Conservation (phyloP, 768 basidiomycete genomes). For the Rubroboletus satanas region DNA sequence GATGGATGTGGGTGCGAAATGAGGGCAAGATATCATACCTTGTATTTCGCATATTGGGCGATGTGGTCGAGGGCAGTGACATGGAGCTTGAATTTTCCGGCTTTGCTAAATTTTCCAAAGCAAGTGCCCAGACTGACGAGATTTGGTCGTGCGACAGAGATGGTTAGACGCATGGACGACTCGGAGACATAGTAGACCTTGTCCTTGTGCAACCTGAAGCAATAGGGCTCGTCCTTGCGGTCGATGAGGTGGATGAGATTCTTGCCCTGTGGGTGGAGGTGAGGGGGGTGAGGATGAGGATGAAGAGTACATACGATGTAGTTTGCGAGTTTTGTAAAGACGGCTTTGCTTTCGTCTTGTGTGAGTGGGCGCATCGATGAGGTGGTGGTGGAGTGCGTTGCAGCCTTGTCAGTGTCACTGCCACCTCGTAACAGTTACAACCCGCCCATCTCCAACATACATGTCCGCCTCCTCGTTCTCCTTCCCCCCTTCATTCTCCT, state of each 20-base stretch:
- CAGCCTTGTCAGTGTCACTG: neutral
- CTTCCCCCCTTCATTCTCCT: constrained; percentile 62
- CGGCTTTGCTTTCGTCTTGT: constrained; percentile 93
- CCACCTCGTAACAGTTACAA: constrained; percentile 5
- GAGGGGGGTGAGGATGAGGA: neutral
- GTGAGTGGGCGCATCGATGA: constrained; percentile 85
- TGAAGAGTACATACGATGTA: constrained; percentile 67
- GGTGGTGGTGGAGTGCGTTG: neutral
- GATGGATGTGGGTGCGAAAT: neutral
- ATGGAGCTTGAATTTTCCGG: constrained; percentile 96
- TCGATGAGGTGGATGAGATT: constrained; percentile 95
- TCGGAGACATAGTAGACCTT: constrained; percentile 97
- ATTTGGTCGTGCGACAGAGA: constrained; percentile 88
- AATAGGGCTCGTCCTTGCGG: constrained; percentile 89
- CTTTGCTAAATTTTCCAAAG: constrained; percentile 96
- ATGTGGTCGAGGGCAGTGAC: constrained; percentile 91
- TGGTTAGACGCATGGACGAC: constrained; percentile 86
- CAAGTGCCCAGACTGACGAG: constrained; percentile 93
- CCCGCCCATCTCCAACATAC: constrained; percentile 1
- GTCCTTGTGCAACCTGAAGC: constrained; percentile 93
- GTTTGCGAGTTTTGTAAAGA: constrained; percentile 96
- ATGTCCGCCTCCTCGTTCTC: constrained; percentile 56
- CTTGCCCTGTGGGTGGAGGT: constrained; percentile 61
- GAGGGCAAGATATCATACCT: constrained; percentile 49
- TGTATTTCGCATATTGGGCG: constrained; percentile 96